These are phyloP conservation scores for Metschnikowia baotianmanensis DNA, from an alignment of 805 yeast genomes.

Conservation along the genomic window DNA sequence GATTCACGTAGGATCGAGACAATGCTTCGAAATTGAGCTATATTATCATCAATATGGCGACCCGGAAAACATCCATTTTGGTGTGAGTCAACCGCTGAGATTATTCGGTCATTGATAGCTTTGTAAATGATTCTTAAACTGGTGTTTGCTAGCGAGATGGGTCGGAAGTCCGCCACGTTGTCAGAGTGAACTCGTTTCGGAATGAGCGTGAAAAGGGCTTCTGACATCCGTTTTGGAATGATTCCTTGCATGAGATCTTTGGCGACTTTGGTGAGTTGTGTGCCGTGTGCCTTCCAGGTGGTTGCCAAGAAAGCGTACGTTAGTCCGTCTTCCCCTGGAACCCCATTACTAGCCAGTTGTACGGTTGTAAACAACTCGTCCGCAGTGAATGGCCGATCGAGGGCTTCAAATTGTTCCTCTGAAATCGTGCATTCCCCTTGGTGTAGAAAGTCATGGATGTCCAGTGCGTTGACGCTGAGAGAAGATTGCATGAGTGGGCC, in stretches of 20 bases:
- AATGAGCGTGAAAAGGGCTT: neutral
- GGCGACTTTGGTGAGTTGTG: neutral
- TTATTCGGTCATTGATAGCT: conserved; percentile 1
- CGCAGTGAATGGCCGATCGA: conserved; percentile 1
- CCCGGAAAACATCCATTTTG: conserved; percentile 1
- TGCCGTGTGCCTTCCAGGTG: conserved; percentile 1
- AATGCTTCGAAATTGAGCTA: conserved; percentile 1
- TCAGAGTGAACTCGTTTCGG: neutral
- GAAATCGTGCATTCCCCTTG: neutral
- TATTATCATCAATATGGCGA: conserved; percentile 2
- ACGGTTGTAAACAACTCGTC: neutral
- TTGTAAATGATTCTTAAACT: conserved; percentile 3
- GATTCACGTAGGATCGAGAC: neutral
- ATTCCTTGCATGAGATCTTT: conserved; percentile 2
- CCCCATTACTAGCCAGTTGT: neutral
- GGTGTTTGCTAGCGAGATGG: conserved; percentile 1
- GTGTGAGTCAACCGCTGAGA: neutral
- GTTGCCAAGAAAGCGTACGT: neutral
- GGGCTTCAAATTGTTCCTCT: neutral
- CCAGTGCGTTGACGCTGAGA: no score
- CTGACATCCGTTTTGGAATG: conserved; percentile 1
- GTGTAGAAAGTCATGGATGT: neutral
- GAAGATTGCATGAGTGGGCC: neutral
- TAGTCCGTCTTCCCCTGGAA: conserved; percentile 4
- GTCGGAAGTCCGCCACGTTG: neutral